Percentiles rank a stretch among this genome's conserved stretches.
Evolutionary conservation across 2,329 filamentous ascomycete species (phyloP).

Genomic region (Trichoderma oligosporum): DNA sequence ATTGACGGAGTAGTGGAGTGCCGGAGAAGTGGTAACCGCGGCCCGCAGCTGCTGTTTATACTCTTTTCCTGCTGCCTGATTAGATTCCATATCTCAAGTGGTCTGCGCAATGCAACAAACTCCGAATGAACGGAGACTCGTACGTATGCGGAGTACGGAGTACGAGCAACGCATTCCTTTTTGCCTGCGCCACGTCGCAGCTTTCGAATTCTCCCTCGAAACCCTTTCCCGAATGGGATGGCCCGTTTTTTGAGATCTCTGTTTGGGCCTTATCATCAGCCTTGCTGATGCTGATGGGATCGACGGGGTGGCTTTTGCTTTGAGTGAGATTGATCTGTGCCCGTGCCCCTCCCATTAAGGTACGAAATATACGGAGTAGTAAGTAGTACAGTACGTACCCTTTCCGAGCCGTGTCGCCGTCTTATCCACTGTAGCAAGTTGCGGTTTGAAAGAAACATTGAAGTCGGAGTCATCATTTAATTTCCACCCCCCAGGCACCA

Average conservation of each 20-base stretch:
- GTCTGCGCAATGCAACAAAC: no score
- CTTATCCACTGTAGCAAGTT: not conserved
- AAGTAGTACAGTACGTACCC: slow-evolving; percentile 9
- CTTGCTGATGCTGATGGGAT: slow-evolving; percentile 1
- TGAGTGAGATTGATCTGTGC: slow-evolving; percentile 10
- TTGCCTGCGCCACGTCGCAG: slow-evolving; percentile 10
- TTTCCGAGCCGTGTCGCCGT: not conserved
- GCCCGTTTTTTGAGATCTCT: not conserved
- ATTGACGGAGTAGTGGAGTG: not conserved
- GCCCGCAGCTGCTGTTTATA: no score
- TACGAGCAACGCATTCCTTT: not conserved
- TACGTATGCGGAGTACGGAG: no score
- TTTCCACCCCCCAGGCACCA: not conserved
- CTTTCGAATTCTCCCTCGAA: not conserved
- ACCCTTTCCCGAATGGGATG: not conserved
- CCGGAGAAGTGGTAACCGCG: no score
- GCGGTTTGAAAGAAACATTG: no score
- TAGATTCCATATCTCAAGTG: no score
- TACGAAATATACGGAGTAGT: no score
- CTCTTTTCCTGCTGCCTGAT: no score
- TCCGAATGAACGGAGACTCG: no score
- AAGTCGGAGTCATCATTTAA: not conserved
- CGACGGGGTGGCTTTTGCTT: not conserved
- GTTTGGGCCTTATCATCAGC: not conserved
- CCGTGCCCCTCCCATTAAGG: slow-evolving; percentile 13